Base-by-base conservation (phyloP, 768 basidiomycete species). In the Serendipita sp. region DNA sequence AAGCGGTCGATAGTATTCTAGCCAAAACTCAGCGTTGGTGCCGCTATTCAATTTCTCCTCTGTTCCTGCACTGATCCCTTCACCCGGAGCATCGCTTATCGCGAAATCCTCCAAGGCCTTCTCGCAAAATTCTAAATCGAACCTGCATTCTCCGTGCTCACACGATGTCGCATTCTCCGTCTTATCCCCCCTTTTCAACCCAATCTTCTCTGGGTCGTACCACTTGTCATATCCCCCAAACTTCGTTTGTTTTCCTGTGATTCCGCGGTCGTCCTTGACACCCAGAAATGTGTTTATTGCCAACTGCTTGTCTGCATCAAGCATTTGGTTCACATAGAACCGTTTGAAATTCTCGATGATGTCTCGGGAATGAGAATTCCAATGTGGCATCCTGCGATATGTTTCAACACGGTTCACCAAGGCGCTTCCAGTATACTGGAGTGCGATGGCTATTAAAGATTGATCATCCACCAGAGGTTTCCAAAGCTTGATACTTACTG, bases 271-370 rank as follows among this genome's bases (percentile, higher is more conserved):
- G n/a, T 64, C 64, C 23, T 44, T 65, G 2, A 91, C 80, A 43
- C 93, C 90, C 2, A 98, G 83, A 73, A 98, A 98, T n/a, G 97
- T 80, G 73, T 99, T 93, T 72, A 97, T 99, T 3, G 95, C 94
- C 6, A 87, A 80, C 74, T 99, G 96, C 73, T 97, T 98, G 75
- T 97, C 96, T 3, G 90, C 91, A 71, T 99, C 95, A 2, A 95
- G 80, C 50, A 98, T 76, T 4, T 90, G 91, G 70, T 99, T 99
- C 6, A 92, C 86, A 72, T 97, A 98, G 71, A 95, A 96, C 18
- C 95, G 82, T 60, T 91, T 80, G 62, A 98, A 86, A 70, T 94
- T 95, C 74, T 96, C 93, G 67, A 93, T 91, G 69, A 97, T 91
- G 72, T 97, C 94, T 40, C 95, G 79, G 1, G 93, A 96, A 74